A percentile compares a stretch with the other conserved stretches of the same genome.
phyloP scores from a whole-genome alignment of 2,329 filamentous ascomycete genomes.

The Beauveria caledonica region DNA sequence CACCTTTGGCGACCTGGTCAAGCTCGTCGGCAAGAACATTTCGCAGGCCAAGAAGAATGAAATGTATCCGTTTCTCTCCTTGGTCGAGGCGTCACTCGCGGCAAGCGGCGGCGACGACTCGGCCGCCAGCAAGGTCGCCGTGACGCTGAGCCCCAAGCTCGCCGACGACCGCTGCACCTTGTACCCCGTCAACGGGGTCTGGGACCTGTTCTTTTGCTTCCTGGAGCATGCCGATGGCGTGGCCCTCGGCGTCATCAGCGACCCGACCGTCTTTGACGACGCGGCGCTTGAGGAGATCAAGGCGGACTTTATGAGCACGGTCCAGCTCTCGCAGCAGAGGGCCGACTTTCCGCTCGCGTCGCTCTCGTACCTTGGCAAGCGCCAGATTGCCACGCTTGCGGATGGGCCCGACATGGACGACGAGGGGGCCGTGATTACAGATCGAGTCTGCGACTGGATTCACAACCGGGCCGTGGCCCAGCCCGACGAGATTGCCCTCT shows the following conservation, averaged over 20 bases:
- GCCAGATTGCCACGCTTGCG: not conserved
- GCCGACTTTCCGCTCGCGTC: not conserved
- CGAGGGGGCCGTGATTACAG: not conserved
- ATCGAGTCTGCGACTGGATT: not conserved
- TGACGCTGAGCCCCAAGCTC: not conserved
- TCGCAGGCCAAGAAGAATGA: not conserved
- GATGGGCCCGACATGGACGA: not conserved
- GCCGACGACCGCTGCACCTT: not conserved
- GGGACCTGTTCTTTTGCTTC: constrained; percentile 7
- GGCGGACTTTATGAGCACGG: not conserved
- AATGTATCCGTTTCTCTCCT: not conserved
- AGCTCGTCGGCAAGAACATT: not conserved
- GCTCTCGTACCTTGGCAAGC: not conserved
- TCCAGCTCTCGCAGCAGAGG: not conserved
- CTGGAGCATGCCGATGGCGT: not conserved
- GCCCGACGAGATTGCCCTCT: not conserved
- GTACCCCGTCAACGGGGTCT: constrained; percentile 1
- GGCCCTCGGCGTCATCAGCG: not conserved
- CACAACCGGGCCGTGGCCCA: not conserved
- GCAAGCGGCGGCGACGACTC: not conserved
- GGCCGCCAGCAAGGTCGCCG: not conserved
- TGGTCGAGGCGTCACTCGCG: not conserved
- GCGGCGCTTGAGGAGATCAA: not conserved
- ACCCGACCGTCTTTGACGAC: not conserved
- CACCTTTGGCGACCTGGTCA: not conserved